These are phyloP conservation scores for Zygoascus tannicola DNA, from an alignment of 805 yeast genomes.

Conservation along the genomic window DNA sequence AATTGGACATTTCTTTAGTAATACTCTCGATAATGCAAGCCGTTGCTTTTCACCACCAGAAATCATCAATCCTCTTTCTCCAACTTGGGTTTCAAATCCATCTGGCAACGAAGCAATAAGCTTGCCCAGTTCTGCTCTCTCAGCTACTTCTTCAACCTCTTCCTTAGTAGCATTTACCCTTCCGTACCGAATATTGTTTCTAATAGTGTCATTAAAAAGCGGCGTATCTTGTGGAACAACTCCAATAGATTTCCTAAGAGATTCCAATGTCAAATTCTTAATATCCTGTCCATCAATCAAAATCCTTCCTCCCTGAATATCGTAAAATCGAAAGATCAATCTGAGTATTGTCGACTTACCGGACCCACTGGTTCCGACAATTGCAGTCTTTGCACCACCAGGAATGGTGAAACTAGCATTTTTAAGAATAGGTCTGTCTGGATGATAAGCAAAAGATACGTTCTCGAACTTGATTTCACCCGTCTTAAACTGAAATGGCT, in stretches of 20 bases:
- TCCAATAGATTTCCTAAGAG: conserved; percentile 66
- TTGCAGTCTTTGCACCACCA: conserved; percentile 83
- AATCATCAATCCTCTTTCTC: conserved; percentile 96
- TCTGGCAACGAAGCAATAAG: conserved; percentile 68
- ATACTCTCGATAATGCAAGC: conserved; percentile 84
- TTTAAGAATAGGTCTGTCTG: conserved; percentile 73
- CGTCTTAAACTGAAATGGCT: conserved; percentile 48
- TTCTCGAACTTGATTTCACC: conserved; percentile 85
- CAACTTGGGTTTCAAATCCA: conserved; percentile 79
- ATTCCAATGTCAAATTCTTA: conserved; percentile 59
- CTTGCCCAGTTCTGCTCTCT: conserved; percentile 57
- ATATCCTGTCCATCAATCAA: conserved; percentile 86
- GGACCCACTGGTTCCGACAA: conserved; percentile 94
- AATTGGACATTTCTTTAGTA: conserved; percentile 77
- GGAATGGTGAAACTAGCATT: conserved; percentile 82
- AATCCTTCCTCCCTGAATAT: conserved; percentile 67
- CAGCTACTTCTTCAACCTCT: conserved; percentile 56
- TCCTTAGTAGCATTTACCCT: conserved; percentile 60
- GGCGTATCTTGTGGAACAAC: conserved; percentile 99
- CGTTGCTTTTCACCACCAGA: conserved; percentile 99
- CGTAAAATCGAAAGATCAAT: conserved; percentile 83
- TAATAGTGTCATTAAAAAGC: conserved; percentile 78
- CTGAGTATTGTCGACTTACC: conserved; percentile 88
- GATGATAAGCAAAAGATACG: conserved; percentile 86
- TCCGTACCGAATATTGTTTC: conserved; percentile 85